Evolutionary conservation across 108 stramenopile species (phyloP).

Genomic region (Asterionellopsis glacialis): DNA sequence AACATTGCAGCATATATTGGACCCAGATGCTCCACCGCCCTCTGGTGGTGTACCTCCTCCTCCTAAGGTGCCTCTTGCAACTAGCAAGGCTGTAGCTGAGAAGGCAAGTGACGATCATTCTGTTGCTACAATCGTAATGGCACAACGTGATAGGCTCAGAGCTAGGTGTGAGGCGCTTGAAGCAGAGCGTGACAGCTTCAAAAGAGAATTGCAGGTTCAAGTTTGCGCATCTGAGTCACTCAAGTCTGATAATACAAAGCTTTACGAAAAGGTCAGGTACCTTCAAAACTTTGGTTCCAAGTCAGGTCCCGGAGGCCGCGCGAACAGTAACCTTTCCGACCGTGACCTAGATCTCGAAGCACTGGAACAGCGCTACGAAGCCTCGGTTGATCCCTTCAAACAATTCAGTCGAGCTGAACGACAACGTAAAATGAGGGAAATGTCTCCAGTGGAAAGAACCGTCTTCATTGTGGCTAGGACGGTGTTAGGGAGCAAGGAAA

Average conservation of each 20-base stretch:
- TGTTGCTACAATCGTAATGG: constrained; percentile 88
- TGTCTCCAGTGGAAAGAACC: constrained; percentile 83
- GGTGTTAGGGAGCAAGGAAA: constrained; percentile 75
- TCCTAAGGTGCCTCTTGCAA: not conserved
- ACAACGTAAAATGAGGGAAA: constrained; percentile 82
- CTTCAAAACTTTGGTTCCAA: constrained; percentile 61
- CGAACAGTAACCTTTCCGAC: constrained; percentile 21
- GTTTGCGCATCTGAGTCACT: constrained; percentile 68
- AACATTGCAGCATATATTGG: constrained; percentile 59
- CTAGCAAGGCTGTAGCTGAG: constrained; percentile 31
- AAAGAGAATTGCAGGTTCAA: constrained; percentile 78
- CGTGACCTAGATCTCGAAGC: constrained; percentile 84
- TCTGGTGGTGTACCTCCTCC: constrained; percentile 11
- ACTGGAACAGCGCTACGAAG: constrained; percentile 85
- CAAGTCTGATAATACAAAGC: constrained; percentile 83
- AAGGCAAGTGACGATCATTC: constrained; percentile 80
- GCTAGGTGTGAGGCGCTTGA: constrained; percentile 75
- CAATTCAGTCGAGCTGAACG: constrained; percentile 81
- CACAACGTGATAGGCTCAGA: constrained; percentile 78
- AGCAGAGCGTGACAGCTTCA: constrained; percentile 85
- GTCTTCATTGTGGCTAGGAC: constrained; percentile 82
- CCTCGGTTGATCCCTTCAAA: constrained; percentile 84
- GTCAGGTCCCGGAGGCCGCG: constrained; percentile 12
- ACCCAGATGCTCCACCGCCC: constrained; percentile 49
- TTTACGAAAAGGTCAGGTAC: constrained; percentile 89